Base-by-base conservation (phyloP, 2,329 filamentous ascomycete species). In the Aspergillus fumigatiaffinis region DNA sequence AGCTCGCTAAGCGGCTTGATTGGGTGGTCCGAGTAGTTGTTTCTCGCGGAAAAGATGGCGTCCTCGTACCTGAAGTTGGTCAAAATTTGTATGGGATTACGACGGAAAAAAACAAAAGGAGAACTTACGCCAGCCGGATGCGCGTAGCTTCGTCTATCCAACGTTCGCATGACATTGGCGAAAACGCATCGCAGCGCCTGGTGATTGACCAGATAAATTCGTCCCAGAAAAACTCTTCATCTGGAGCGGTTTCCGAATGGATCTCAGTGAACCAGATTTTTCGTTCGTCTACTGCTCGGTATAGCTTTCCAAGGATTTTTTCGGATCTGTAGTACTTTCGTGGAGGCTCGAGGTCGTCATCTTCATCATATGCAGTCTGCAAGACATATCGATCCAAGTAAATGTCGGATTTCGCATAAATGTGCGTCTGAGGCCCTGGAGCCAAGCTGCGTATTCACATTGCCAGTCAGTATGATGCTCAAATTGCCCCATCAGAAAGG, bases 271-370 rank as follows among this genome's bases (percentile, higher is more conserved):
- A 61, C 62, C 58, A 69, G 47, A 92, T 88, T 53, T 81, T 80
- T 49, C 80, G 79, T 70, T 94, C 90, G 63, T 95, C 85, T 10
- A 95, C 86, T 0, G 80, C 82, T 1, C 89, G 84, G 68, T 89
- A 94, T 0, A 95, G 77, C 4, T 80, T 73, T 0, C 91, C 91
- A 0, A 94, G 80, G 0, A 88, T 78, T 62, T 90, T 91, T 0
- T 84, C 64, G 1, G 87, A 91, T 32, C 72, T 73, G 69, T 94
- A 92, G 67, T 86, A 93, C 3, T 73, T 71, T 26, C 80, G 76
- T 4, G 63, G 73, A 0, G 78, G 75, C 0, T 76, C 73, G 1
- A 76, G 73, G 28, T 83, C 76, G 17, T 80, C 77, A 5, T 78
- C 76, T 0, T 76, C 73, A 59, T 79, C 74, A 3, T 77, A 76